A percentile compares a stretch with the other conserved stretches of the same genome.
These are phyloP conservation scores for Aureobasidium musti DNA, from an alignment of 2,329 filamentous ascomycete genomes.

Conservation along the genomic window DNA sequence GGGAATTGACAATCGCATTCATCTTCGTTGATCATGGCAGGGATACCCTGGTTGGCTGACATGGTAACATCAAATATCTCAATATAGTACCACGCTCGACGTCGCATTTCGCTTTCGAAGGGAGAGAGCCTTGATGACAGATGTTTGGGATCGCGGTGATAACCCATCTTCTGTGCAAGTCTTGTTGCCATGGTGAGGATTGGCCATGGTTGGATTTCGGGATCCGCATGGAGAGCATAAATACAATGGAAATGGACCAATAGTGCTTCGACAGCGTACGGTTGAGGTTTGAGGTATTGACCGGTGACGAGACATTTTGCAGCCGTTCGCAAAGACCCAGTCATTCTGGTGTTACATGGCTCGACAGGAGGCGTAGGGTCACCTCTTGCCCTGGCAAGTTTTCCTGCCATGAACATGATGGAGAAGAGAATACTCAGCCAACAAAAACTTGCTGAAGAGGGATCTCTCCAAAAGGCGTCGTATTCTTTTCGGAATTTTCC, in stretches of 20 bases:
- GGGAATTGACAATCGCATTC: constrained; percentile 26
- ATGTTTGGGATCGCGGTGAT: constrained; percentile 30
- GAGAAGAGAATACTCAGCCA: constrained; percentile 28
- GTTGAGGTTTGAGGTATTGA: constrained; percentile 16
- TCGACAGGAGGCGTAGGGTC: not conserved
- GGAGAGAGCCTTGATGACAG: constrained; percentile 21
- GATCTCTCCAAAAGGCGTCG: constrained; percentile 21
- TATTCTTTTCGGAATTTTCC: constrained; percentile 26
- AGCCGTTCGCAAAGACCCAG: not conserved
- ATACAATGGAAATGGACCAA: constrained; percentile 10
- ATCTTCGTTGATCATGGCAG: constrained; percentile 23
- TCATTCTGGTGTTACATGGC: not conserved
- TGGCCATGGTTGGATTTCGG: constrained; percentile 14
- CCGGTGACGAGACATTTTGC: constrained; percentile 15
- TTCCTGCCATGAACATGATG: constrained; percentile 19
- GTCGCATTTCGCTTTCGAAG: constrained; percentile 31
- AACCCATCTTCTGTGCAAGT: constrained; percentile 29
- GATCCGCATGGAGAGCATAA: constrained; percentile 8
- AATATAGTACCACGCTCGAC: constrained; percentile 26
- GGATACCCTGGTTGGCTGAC: constrained; percentile 27
- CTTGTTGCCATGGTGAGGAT: constrained; percentile 18
- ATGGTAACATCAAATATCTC: constrained; percentile 25
- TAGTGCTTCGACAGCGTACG: constrained; percentile 27
- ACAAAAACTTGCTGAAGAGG: constrained; percentile 11
- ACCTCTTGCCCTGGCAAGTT: not conserved